phyloP scores from a whole-genome alignment of 139 green algal species.

The Chlamydomonas asymmetrica region DNA sequence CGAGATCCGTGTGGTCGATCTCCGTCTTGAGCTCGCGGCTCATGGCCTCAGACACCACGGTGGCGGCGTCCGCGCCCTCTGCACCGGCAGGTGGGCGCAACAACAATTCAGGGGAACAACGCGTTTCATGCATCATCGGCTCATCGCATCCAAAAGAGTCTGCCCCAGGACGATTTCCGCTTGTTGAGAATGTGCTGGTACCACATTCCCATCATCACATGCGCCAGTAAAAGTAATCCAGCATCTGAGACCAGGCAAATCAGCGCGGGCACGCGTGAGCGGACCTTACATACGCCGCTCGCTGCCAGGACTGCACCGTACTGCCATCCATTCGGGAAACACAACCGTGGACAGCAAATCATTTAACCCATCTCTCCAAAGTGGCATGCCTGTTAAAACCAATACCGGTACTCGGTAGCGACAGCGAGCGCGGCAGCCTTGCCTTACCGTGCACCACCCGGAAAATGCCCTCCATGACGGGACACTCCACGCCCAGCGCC shows the following conservation, averaged over 20 bases:
- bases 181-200: neutral
- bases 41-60: conserved; percentile 56
- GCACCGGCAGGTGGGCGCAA: conserved; percentile 22
- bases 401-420: neutral
- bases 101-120: neutral
- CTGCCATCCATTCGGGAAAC: neutral
- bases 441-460: conserved; percentile 53
- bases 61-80: conserved; percentile 63
- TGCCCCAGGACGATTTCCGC: neutral
- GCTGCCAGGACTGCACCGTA: neutral
- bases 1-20: no score
- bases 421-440: neutral
- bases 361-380: neutral
- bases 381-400: neutral
- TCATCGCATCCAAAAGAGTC: neutral
- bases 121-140: conserved; percentile 5
- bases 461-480: conserved; percentile 86
- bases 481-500: conserved; percentile 67
- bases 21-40: conserved; percentile 61
- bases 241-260: no score
- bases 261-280: no score
- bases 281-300: no score
- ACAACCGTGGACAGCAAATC: neutral
- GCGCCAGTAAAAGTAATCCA: no score
- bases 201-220: neutral